Conservation (phyloP, 2,329 filamentous ascomycete genomes). For the Sporothrix euskadiensis region DNA sequence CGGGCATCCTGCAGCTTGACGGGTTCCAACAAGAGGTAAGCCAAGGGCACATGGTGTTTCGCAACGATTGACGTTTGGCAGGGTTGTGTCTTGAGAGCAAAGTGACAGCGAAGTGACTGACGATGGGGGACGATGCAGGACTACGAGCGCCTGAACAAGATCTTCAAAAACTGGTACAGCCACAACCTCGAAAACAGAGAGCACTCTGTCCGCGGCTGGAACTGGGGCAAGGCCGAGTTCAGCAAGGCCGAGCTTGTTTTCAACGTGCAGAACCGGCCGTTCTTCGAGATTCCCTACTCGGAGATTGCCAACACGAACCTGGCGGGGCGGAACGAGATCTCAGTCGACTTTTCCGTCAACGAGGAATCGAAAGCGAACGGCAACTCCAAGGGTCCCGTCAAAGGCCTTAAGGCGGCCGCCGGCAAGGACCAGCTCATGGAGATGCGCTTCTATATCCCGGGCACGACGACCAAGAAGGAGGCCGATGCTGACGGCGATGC, state of each 20-base stretch:
- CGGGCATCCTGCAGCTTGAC: constrained; percentile 87
- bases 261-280: constrained; percentile 93
- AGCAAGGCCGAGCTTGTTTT: constrained; percentile 92
- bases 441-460: constrained; percentile 98
- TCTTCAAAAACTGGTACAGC: constrained; percentile 98
- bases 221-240: constrained; percentile 98
- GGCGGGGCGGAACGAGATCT: constrained; percentile 95
- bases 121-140: constrained; percentile 54
- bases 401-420: constrained; percentile 86
- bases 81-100: not conserved
- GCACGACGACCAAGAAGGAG: constrained; percentile 78
- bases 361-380: constrained; percentile 73
- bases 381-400: constrained; percentile 50
- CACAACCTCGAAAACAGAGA: constrained; percentile 89
- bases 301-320: constrained; percentile 98
- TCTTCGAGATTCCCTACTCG: constrained; percentile 95
- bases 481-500: constrained; percentile 64
- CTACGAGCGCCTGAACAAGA: constrained; percentile 83
- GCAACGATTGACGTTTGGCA: not conserved
- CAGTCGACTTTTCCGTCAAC: constrained; percentile 86
- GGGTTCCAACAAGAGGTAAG: constrained; percentile 81
- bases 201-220: constrained; percentile 94
- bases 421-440: constrained; percentile 92
- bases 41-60: not conserved
- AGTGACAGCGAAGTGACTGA: not conserved